Conservation (phyloP, 805 yeast species). For the Candida orba region DNA sequence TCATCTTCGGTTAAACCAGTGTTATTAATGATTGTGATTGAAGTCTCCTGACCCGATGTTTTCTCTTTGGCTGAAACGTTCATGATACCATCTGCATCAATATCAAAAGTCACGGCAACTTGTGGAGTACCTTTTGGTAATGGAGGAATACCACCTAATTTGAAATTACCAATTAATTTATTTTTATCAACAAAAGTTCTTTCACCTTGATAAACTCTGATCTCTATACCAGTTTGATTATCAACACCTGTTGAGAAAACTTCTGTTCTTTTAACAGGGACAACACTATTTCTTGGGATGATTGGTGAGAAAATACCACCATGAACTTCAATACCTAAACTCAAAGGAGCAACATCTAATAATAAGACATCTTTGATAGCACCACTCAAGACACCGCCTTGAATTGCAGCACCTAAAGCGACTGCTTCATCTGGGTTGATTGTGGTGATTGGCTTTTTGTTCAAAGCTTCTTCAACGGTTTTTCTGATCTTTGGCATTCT, state of each 20-base stretch:
- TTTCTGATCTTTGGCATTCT: constrained; percentile 76
- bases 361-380: constrained; percentile 72
- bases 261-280: constrained; percentile 70
- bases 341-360: constrained; percentile 77
- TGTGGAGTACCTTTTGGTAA: constrained; percentile 79
- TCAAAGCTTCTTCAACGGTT: constrained; percentile 52
- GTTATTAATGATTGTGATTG: constrained; percentile 65
- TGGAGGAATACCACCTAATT: constrained; percentile 63
- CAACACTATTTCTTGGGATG: constrained; percentile 70
- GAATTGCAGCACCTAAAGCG: constrained; percentile 85
- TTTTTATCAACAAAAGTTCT: constrained; percentile 72
- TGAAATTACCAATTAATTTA: constrained; percentile 69
- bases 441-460: constrained; percentile 58
- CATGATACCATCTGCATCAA: constrained; percentile 78
- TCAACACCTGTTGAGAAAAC: constrained; percentile 77
- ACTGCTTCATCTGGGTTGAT: constrained; percentile 94
- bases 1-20: constrained; percentile 66
- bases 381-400: constrained; percentile 81
- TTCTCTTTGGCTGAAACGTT: constrained; percentile 77
- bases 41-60: constrained; percentile 70
- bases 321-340: constrained; percentile 77
- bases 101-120: constrained; percentile 67
- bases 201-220: constrained; percentile 77
- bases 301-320: constrained; percentile 80
- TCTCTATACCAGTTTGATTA: constrained; percentile 78